A percentile compares a stretch with the other conserved stretches of the same genome.
These are phyloP conservation scores for Caryopteris hybrid DNA, from an alignment of 305 asterid species.

Conservation along the genomic window DNA sequence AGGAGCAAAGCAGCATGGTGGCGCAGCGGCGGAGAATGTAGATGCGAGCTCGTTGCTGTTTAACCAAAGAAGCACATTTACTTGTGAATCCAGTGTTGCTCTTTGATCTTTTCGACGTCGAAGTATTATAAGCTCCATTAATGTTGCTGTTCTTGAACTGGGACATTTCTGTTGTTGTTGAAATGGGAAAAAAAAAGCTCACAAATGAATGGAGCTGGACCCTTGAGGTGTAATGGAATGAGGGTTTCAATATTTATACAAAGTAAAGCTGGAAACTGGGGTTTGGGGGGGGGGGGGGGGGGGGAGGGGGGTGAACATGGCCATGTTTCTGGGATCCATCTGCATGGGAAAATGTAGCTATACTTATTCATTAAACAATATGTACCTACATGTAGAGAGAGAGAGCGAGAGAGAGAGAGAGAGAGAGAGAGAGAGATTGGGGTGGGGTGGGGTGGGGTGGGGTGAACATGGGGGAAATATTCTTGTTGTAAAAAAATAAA, in stretches of 20 bases:
- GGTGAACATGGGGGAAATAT: slow-evolving; percentile 15
- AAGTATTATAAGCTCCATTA: slow-evolving; percentile 12
- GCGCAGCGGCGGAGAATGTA: slow-evolving; percentile 80
- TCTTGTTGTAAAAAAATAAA: too few species aligned
- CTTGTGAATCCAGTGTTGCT: slow-evolving; percentile 45
- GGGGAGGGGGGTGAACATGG: slow-evolving; percentile 43
- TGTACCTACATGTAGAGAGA: background rate
- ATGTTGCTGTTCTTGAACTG: slow-evolving; percentile 27
- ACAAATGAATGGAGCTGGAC: slow-evolving; percentile 55
- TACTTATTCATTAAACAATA: background rate
- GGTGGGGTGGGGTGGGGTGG: too few species aligned
- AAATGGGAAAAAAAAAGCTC: slow-evolving; percentile 51
- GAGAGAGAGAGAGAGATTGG: background rate
- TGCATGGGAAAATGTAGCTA: slow-evolving; percentile 45
- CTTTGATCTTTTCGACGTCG: slow-evolving; percentile 40
- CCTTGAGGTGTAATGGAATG: slow-evolving; percentile 27
- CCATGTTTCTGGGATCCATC: slow-evolving; percentile 36
- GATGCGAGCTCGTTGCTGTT: slow-evolving; percentile 65
- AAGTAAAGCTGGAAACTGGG: background rate
- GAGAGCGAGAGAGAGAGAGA: background rate
- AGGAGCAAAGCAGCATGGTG: slow-evolving; percentile 73
- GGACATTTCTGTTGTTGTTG: slow-evolving; percentile 26
- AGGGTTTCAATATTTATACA: slow-evolving; percentile 9
- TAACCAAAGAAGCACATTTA: slow-evolving; percentile 57
- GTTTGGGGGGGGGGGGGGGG: slow-evolving; percentile 7